phyloP scores from a whole-genome alignment of 169 alveolate species.

The Cryptosporidium sp. region DNA sequence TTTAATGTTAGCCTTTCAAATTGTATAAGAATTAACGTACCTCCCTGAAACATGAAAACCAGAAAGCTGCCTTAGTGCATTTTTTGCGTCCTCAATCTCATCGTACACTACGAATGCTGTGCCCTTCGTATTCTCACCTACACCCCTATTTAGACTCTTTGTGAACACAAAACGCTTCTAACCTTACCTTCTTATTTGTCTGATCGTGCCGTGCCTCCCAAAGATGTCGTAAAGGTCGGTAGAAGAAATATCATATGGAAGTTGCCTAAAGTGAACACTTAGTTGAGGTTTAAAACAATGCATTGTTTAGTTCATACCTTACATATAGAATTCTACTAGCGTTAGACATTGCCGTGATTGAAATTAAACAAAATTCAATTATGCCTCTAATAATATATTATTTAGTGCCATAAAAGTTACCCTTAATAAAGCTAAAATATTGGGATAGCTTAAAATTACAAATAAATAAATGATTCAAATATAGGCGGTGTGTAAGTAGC shows the following conservation, averaged over 20 bases:
- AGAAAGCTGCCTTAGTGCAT: conserved; percentile 97
- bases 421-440: too few species aligned
- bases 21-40: conserved; percentile 78
- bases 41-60: conserved; percentile 99
- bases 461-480: not conserved
- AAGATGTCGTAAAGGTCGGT: conserved; percentile 98
- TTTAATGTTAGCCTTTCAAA: not conserved
- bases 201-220: conserved; percentile 98
- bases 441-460: not conserved
- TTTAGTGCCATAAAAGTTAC: not conserved
- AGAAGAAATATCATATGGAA: conserved; percentile 89
- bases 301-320: conserved; percentile 5
- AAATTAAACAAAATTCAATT: not conserved
- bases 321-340: conserved; percentile 36
- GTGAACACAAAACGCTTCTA: not conserved
- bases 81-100: conserved; percentile 98
- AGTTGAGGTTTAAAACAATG: not conserved
- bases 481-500: conserved; percentile 16
- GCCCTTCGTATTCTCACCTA: conserved; percentile 92
- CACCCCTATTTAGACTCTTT: conserved; percentile 82
- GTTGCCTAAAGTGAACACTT: conserved; percentile 81
- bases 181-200: conserved; percentile 95
- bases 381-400: not conserved
- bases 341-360: not conserved
- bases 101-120: conserved; percentile 98